Evolutionary conservation across 176 grass and related monocot genomes (phyloP).

Genomic region (Oryza nivara): DNA sequence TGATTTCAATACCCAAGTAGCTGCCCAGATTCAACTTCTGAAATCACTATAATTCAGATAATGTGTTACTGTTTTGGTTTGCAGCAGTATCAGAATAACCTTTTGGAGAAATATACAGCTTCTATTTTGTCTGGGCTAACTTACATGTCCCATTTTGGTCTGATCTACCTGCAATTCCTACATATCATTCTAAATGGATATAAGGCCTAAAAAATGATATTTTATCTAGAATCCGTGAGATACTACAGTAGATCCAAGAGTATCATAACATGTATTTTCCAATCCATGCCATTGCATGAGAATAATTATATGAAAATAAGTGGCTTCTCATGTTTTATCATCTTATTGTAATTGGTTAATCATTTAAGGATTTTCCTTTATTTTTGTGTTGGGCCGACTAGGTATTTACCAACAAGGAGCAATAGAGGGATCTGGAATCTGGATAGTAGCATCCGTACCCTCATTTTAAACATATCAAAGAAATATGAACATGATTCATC

Average conservation of each 20-base stretch:
- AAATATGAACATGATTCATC: conserved; percentile 33
- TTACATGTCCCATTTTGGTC: conserved; percentile 1
- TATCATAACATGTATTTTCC: background rate
- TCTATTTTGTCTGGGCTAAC: too few species aligned
- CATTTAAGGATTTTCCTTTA: background rate
- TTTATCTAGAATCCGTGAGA: background rate
- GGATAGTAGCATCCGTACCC: conserved; percentile 38
- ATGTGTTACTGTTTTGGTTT: background rate
- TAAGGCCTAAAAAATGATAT: background rate
- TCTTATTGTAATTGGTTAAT: background rate
- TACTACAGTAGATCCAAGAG: background rate
- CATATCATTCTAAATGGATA: background rate
- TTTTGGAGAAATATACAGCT: too few species aligned
- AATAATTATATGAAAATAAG: background rate
- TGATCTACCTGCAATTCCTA: background rate
- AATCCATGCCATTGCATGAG: background rate
- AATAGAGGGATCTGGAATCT: conserved; percentile 73
- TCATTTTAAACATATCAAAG: conserved; percentile 56
- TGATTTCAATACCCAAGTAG: background rate
- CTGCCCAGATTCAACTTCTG: background rate
- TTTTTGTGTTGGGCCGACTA: conserved; percentile 12
- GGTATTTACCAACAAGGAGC: conserved; percentile 65
- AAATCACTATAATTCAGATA: background rate
- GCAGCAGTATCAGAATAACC: background rate
- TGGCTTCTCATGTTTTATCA: background rate